Percentiles rank a stretch among this genome's conserved stretches.
phyloP scores from a whole-genome alignment of 805 yeast genomes.

The Starmerella etchellsii region DNA sequence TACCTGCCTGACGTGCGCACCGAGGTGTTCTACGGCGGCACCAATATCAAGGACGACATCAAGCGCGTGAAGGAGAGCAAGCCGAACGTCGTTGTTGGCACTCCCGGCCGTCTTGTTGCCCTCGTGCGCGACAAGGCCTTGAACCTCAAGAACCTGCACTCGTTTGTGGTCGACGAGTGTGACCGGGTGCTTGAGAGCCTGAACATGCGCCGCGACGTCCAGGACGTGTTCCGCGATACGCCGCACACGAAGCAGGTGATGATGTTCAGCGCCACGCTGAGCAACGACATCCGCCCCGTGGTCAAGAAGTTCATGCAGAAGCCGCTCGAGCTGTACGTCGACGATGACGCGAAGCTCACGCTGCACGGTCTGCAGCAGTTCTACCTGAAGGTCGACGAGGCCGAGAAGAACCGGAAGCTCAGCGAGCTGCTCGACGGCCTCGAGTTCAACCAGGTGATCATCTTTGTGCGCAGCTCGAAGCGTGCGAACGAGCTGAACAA shows the following conservation, averaged over 20 bases:
- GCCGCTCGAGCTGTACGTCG: slow-evolving; percentile 93
- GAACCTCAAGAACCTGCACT: slow-evolving; percentile 77
- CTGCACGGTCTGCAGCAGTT: slow-evolving; percentile 97
- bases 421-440: slow-evolving; percentile 85
- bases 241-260: slow-evolving; percentile 98
- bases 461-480: slow-evolving; percentile 79
- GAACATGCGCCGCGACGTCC: slow-evolving; percentile 97
- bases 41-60: slow-evolving; percentile 61
- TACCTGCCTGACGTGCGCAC: slow-evolving; percentile 97
- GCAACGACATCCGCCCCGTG: slow-evolving; percentile 87
- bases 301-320: slow-evolving; percentile 97
- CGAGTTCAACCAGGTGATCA: slow-evolving; percentile 96
- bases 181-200: slow-evolving; percentile 86
- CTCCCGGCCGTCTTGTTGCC: slow-evolving; percentile 96
- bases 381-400: slow-evolving; percentile 78
- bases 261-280: slow-evolving; percentile 97
- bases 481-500: slow-evolving; percentile 89
- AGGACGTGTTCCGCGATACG: slow-evolving; percentile 92
- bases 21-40: slow-evolving; percentile 93
- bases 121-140: slow-evolving; percentile 82
- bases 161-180: slow-evolving; percentile 95
- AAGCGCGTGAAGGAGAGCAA: slow-evolving; percentile 83
- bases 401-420: slow-evolving; percentile 83
- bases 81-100: slow-evolving; percentile 94
- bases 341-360: slow-evolving; percentile 93